Base-by-base conservation (phyloP, 1,284 basidiomycete species). In the Sanghuangporus sanghuang region DNA sequence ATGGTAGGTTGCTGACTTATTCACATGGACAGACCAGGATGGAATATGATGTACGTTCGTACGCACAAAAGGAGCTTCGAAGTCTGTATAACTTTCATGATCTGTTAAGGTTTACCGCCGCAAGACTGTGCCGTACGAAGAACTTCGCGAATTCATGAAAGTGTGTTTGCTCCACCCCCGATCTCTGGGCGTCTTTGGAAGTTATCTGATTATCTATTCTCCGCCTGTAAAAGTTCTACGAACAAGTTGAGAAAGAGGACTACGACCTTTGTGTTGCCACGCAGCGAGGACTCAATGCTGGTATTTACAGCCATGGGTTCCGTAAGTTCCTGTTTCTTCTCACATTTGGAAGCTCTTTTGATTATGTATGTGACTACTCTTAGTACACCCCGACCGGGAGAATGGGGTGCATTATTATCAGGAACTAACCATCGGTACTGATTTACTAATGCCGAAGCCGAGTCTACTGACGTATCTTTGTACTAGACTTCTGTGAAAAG, bases 231-330 rank as follows among this genome's bases (percentile, higher is more conserved):
- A 57, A 67, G 60, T 64, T 67, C 52, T 61, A 63, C 42, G 62
- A 63, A 18, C 67, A 71, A 66, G 70, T 72, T 39, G 67, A 70
- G 54, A 59, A 68, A 52, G 70, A 71, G 59, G 71, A 72, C 49
- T 71, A 61, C 57, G 61, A 68, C 27, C 66, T 71, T 6, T 69
- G 68, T 40, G 59, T 61, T 7, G 65, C 66, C 9, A 69, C 71
- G 7, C 71, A 72, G 62, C 61, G 67, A 16, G 69, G 68, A n/a
- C 67, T 72, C 44, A 68, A 71, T 44, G 64, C 69, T 7, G 70
- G 70, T 12, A 64, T 72, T 32, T 72, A 72, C 60, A 66, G 63
- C 6, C 61, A 64, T 16, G 71, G 71, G 38, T 60, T 65, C 44
- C 40, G 65, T 66, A 39, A 38, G 65, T 63, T n/a, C 7, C 1